phyloP scores from a whole-genome alignment of 768 basidiomycete genomes.

The Ephemerocybe angulata region DNA sequence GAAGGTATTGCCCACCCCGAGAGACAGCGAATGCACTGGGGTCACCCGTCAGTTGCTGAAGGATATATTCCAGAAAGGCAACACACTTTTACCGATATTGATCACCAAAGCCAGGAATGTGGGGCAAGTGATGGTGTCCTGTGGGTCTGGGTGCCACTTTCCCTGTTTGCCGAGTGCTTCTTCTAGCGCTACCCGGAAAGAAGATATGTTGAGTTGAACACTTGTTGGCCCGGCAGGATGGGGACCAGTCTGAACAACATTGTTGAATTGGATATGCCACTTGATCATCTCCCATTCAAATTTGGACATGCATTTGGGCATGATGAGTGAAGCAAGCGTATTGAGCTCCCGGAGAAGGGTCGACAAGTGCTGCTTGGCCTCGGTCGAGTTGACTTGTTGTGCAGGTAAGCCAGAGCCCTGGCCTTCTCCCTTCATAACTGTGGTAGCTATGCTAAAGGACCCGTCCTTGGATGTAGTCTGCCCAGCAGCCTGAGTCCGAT shows the following conservation, averaged over 20 bases:
- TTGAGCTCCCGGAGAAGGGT: neutral
- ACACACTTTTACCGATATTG: neutral
- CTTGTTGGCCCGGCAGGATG: neutral
- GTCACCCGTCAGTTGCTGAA: too few species aligned
- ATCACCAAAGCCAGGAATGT: neutral
- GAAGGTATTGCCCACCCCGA: too few species aligned
- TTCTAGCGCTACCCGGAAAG: constrained; percentile 1
- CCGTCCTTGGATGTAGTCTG: neutral
- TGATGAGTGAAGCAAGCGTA: neutral
- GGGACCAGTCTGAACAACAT: constrained; percentile 1
- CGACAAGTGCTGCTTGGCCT: neutral
- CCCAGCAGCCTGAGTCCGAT: neutral
- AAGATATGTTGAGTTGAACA: constrained; percentile 3
- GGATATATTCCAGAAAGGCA: neutral
- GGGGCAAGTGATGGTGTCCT: neutral
- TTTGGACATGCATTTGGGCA: constrained; percentile 2
- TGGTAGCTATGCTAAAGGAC: constrained; percentile 1
- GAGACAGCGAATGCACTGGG: too few species aligned
- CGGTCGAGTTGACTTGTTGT: neutral
- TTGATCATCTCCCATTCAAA: constrained; percentile 3
- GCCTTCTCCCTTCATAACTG: constrained; percentile 3
- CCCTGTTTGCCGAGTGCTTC: neutral
- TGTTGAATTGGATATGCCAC: neutral
- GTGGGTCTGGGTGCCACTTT: neutral
- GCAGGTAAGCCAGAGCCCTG: neutral